Percentiles rank a stretch among this genome's conserved stretches.
These are phyloP conservation scores for Ramaria sp. DNA, from an alignment of 768 basidiomycete species.

Conservation along the genomic window DNA sequence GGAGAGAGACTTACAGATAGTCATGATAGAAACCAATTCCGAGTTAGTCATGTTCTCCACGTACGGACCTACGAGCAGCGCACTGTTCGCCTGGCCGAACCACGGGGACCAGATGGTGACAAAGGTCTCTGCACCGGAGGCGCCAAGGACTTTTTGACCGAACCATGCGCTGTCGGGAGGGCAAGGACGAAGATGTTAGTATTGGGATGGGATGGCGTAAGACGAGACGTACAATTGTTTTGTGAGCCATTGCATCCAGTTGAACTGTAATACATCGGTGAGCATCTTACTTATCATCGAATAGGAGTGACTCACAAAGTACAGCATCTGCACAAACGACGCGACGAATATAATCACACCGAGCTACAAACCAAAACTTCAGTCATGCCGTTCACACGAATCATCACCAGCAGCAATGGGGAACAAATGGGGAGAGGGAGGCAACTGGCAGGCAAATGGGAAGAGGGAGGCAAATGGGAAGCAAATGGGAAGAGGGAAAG, in stretches of 20 bases:
- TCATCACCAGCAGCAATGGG: too few species aligned
- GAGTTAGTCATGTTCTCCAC: constrained; percentile 6
- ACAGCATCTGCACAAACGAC: constrained; percentile 7
- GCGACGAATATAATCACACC: constrained; percentile 4
- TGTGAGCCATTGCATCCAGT: constrained; percentile 10
- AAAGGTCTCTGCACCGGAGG: constrained; percentile 7
- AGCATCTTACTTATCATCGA: too few species aligned
- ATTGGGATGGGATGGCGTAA: neutral
- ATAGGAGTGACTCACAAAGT: neutral
- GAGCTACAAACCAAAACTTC: neutral
- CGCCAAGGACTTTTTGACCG: constrained; percentile 1
- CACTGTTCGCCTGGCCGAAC: constrained; percentile 8
- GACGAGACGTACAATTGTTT: constrained; percentile 7
- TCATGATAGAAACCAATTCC: constrained; percentile 3
- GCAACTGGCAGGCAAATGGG: too few species aligned
- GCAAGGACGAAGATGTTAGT: neutral
- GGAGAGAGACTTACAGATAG: constrained; percentile 2
- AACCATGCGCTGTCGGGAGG: constrained; percentile 3
- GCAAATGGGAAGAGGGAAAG: too few species aligned
- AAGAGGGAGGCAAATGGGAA: too few species aligned
- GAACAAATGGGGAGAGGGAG: too few species aligned
- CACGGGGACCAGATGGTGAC: constrained; percentile 7
- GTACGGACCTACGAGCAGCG: constrained; percentile 1
- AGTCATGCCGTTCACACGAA: neutral
- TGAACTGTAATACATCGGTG: constrained; percentile 1